Evolutionary conservation across 495 filamentous ascomycete species (phyloP).

Genomic region (Neurospora sp.): DNA sequence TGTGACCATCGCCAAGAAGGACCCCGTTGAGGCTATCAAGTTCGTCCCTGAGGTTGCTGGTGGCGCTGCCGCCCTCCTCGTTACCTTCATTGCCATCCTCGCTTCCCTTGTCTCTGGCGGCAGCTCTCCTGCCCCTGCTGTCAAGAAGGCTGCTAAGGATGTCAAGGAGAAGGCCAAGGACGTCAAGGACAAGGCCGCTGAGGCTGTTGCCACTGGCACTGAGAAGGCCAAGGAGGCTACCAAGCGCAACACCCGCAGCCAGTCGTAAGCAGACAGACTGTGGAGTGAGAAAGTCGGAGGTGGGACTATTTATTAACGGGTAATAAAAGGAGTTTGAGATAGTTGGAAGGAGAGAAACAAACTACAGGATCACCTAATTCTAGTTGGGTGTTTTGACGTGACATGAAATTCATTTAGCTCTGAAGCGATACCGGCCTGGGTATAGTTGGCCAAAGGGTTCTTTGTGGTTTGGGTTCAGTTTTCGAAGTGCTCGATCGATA

Average conservation of each 20-base stretch:
- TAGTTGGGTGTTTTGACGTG: neutral
- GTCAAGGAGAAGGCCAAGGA: constrained; percentile 62
- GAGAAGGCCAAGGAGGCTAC: constrained; percentile 56
- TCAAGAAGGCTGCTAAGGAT: constrained; percentile 54
- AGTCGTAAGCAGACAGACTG: constrained; percentile 17
- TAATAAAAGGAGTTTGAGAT: constrained; percentile 6
- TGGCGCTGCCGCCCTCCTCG: constrained; percentile 56
- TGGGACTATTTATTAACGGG: constrained; percentile 6
- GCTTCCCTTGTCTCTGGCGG: constrained; percentile 40
- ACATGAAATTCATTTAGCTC: neutral
- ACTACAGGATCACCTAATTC: neutral
- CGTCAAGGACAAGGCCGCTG: constrained; percentile 70
- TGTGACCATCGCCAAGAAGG: constrained; percentile 70
- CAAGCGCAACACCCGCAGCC: constrained; percentile 44
- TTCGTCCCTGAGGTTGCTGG: constrained; percentile 86
- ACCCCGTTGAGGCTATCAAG: constrained; percentile 85
- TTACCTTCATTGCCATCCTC: constrained; percentile 60
- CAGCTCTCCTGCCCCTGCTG: constrained; percentile 30
- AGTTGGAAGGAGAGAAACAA: neutral
- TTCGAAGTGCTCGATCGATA: neutral
- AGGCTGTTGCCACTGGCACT: constrained; percentile 54
- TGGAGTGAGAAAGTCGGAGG: constrained; percentile 2
- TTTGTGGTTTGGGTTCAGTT: neutral
- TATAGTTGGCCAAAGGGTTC: neutral
- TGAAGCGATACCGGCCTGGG: neutral